These are phyloP conservation scores for Neurospora sp. DNA, from an alignment of 2,329 filamentous ascomycete genomes.

Conservation along the genomic window DNA sequence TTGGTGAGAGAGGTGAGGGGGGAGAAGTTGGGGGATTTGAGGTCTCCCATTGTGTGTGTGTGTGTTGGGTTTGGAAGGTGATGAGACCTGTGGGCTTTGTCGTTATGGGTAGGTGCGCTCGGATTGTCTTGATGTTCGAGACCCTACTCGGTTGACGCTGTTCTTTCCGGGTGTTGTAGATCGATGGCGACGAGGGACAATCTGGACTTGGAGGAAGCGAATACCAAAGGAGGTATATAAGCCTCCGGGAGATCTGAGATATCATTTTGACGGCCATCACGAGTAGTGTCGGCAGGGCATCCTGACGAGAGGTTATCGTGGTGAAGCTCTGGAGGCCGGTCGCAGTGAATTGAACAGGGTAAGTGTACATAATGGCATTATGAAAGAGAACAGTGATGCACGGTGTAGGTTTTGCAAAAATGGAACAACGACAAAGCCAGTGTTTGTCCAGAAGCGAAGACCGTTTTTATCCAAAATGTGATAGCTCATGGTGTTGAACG, in stretches of 20 bases:
- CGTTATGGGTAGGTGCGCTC: neutral
- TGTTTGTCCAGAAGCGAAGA: neutral
- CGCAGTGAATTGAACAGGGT: neutral
- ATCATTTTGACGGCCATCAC: neutral
- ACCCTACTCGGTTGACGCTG: neutral
- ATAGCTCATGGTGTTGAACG: neutral
- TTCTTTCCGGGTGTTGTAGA: neutral
- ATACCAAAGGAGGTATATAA: neutral
- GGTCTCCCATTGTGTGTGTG: neutral
- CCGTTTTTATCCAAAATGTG: neutral
- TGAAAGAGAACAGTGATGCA: neutral
- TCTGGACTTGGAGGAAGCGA: neutral
- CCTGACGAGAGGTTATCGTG: neutral
- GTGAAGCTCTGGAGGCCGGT: neutral
- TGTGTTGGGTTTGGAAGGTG: neutral
- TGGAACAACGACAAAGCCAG: neutral
- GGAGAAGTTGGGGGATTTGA: neutral
- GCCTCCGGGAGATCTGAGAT: neutral
- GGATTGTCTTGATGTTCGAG: neutral
- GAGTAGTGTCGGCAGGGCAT: neutral
- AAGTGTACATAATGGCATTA: neutral
- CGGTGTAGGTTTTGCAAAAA: neutral
- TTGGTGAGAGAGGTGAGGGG: neutral
- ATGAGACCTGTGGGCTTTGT: neutral
- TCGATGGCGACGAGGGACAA: neutral